phyloP scores from a whole-genome alignment of 352 stramenopile genomes.

The Phytophthora citrophthora region DNA sequence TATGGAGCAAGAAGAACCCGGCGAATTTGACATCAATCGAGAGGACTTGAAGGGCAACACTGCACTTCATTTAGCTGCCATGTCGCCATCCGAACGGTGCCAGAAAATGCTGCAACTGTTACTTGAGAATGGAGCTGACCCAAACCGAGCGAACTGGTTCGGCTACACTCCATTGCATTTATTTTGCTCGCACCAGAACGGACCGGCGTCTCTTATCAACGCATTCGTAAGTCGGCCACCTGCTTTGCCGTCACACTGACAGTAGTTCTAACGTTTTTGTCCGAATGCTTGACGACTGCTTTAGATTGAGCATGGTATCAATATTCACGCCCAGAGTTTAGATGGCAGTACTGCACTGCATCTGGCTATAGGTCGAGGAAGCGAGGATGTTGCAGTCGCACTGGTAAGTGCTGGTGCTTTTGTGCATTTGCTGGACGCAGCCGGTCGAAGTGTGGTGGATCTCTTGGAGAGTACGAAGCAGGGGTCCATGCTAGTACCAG shows the following conservation, averaged over 20 bases:
- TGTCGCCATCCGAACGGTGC: conserved; percentile 79
- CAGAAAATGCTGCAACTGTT: conserved; percentile 86
- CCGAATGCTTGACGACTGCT: background rate
- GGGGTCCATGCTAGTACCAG: conserved; percentile 78
- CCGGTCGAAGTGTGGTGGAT: conserved; percentile 82
- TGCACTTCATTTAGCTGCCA: conserved; percentile 82
- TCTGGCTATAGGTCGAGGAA: conserved; percentile 76
- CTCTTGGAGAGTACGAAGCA: conserved; percentile 85
- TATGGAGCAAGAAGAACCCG: conserved; percentile 20
- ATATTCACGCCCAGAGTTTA: conserved; percentile 83
- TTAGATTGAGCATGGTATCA: conserved; percentile 83
- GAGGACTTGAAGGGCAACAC: conserved; percentile 88
- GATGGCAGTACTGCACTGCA: conserved; percentile 87
- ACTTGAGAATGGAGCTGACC: conserved; percentile 80
- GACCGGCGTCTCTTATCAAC: conserved; percentile 71
- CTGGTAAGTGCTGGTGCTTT: conserved; percentile 78
- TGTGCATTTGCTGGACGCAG: conserved; percentile 82
- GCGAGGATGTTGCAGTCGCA: conserved; percentile 71
- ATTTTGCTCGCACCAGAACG: conserved; percentile 85
- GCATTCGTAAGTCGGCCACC: conserved; percentile 73
- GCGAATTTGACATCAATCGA: conserved; percentile 76
- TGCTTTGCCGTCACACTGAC: background rate
- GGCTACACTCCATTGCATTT: conserved; percentile 86
- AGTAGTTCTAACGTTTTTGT: conserved; percentile 2
- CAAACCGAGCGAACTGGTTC: conserved; percentile 85